Evolutionary conservation across 2,329 filamentous ascomycete genomes (phyloP).

Genomic region (Trichoderma koningiopsis): DNA sequence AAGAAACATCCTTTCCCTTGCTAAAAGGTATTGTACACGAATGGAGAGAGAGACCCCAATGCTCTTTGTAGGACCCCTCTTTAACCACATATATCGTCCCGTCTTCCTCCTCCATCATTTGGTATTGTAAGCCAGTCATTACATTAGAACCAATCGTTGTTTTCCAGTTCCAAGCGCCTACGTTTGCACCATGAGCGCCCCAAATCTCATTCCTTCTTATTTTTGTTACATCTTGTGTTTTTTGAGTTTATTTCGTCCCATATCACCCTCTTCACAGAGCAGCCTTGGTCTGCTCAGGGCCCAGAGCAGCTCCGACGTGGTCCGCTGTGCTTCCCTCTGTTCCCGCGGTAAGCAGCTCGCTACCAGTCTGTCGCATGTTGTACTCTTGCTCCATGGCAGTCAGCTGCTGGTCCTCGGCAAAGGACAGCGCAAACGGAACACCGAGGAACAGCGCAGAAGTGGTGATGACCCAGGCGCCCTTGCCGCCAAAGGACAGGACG

Average conservation of each 20-base stretch:
- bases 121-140: conserved; percentile 23
- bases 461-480: conserved; percentile 86
- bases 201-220: background rate
- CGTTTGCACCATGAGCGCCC: conserved; percentile 1
- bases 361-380: conserved; percentile 89
- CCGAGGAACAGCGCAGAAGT: conserved; percentile 87
- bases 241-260: background rate
- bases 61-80: background rate
- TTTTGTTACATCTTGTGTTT: background rate
- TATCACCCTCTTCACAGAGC: conserved; percentile 47
- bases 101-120: background rate
- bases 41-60: conserved; percentile 18
- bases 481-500: conserved; percentile 72
- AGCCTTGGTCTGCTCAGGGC: conserved; percentile 47
- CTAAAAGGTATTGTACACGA: conserved; percentile 22
- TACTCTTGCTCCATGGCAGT: conserved; percentile 98
- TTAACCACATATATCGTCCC: conserved; percentile 8
- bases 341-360: conserved; percentile 64
- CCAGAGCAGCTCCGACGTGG: conserved; percentile 53
- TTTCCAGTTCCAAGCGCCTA: conserved; percentile 17
- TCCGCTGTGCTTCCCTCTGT: conserved; percentile 50
- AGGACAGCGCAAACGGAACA: conserved; percentile 90
- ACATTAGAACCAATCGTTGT: conserved; percentile 12
- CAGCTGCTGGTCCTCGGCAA: conserved; percentile 94
- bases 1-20: background rate